Conservation (phyloP, 2,329 filamentous ascomycete species). For the Emergomyces orientalis region DNA sequence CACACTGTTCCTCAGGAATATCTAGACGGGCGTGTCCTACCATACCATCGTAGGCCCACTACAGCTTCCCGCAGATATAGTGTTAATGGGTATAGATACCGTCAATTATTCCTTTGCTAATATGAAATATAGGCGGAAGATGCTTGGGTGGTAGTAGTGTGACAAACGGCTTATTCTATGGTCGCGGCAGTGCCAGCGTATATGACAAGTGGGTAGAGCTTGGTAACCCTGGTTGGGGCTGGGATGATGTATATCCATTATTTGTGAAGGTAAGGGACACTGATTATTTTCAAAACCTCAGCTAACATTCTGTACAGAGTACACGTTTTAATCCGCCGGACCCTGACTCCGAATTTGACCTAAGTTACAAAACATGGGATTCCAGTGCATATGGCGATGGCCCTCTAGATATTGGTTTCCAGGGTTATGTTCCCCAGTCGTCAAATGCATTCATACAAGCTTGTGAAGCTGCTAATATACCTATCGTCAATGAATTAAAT, state of each 20-base stretch:
- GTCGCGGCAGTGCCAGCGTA: conserved; percentile 13
- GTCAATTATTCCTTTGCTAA: neutral
- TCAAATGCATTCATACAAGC: conserved; percentile 24
- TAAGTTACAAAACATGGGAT: conserved; percentile 24
- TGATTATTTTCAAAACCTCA: neutral
- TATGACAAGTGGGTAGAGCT: conserved; percentile 15
- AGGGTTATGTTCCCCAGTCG: conserved; percentile 22
- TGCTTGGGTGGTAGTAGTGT: conserved; percentile 15
- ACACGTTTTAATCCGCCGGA: conserved; percentile 25
- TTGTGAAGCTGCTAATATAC: conserved; percentile 23
- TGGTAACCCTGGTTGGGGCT: conserved; percentile 17
- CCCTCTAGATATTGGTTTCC: conserved; percentile 19
- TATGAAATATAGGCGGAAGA: conserved; percentile 7
- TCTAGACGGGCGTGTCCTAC: conserved; percentile 12
- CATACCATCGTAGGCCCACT: conserved; percentile 11
- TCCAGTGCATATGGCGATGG: conserved; percentile 17
- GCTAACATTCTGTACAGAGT: conserved; percentile 4
- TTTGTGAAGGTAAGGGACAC: conserved; percentile 7
- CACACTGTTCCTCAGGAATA: conserved; percentile 15
- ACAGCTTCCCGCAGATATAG: neutral
- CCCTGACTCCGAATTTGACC: conserved; percentile 19
- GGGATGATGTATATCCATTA: conserved; percentile 13
- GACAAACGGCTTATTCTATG: conserved; percentile 15
- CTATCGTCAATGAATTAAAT: conserved; percentile 28
- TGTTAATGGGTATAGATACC: neutral